Evolutionary conservation across 2,329 filamentous ascomycete genomes (phyloP).

Genomic region (Alternaria gansuensis): DNA sequence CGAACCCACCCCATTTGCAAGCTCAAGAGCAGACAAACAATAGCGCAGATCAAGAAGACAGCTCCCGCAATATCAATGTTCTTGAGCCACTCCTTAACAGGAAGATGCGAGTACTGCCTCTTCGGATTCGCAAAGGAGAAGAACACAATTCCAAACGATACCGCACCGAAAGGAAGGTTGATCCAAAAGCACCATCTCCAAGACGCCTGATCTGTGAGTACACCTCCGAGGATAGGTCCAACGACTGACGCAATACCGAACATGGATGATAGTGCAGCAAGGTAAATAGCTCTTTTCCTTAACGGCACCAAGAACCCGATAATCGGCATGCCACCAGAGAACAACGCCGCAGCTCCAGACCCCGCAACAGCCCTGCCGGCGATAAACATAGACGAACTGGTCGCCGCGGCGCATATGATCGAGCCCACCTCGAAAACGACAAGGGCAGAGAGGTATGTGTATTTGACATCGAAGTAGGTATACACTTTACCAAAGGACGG

Average conservation of each 20-base stretch:
- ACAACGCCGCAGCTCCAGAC: constrained; percentile 61
- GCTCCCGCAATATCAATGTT: constrained; percentile 51
- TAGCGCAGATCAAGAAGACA: constrained; percentile 45
- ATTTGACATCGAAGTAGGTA: constrained; percentile 65
- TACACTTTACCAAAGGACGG: constrained; percentile 66
- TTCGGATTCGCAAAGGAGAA: constrained; percentile 47
- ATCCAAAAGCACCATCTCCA: constrained; percentile 56
- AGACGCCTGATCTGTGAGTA: constrained; percentile 51
- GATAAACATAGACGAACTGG: constrained; percentile 63
- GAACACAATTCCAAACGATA: constrained; percentile 46
- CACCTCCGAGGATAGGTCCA: constrained; percentile 56
- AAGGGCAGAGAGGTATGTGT: constrained; percentile 61
- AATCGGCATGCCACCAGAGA: constrained; percentile 64
- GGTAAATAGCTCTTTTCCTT: constrained; percentile 55
- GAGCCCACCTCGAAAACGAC: constrained; percentile 62
- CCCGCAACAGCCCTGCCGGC: constrained; percentile 65
- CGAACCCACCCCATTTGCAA: constrained; percentile 54
- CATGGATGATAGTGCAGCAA: constrained; percentile 50
- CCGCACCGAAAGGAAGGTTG: constrained; percentile 57
- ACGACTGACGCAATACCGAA: constrained; percentile 54
- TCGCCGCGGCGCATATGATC: constrained; percentile 62
- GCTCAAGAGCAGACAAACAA: constrained; percentile 47
- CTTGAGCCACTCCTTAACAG: constrained; percentile 47
- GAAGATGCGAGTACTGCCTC: constrained; percentile 38
- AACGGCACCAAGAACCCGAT: constrained; percentile 55